A percentile compares a stretch with the other conserved stretches of the same genome.
Evolutionary conservation across 345 rosid genomes (phyloP).

Genomic region (Eucalyptus cloeziana): DNA sequence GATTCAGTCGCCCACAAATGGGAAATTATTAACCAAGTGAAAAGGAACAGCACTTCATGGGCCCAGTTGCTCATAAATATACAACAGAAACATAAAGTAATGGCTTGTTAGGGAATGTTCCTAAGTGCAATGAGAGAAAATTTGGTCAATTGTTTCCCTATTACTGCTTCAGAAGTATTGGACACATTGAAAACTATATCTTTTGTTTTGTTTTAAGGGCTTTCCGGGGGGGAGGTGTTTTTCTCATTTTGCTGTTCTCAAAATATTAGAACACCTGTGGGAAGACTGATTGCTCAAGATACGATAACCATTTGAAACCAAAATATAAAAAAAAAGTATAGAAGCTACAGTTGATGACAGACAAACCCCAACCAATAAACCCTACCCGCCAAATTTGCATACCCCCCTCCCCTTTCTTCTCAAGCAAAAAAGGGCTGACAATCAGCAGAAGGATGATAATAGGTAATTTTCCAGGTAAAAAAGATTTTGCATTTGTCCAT

Average conservation of each 20-base stretch:
- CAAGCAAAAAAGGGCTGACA: not conserved
- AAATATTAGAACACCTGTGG: not conserved
- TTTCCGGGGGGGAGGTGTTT: too few relatives aligned
- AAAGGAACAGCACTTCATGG: not conserved
- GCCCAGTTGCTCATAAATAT: not conserved
- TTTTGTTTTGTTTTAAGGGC: not conserved
- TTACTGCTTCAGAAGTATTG: not conserved
- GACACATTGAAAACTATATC: not conserved
- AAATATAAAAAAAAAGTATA: not conserved
- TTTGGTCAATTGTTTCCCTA: not conserved
- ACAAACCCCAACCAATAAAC: not conserved
- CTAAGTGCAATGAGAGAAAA: not conserved
- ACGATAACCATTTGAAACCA: not conserved
- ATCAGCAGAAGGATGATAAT: not conserved
- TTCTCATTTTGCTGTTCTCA: not conserved
- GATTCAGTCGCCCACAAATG: not conserved
- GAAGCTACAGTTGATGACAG: not conserved
- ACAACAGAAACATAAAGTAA: not conserved
- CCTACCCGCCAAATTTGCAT: not conserved
- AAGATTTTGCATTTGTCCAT: not conserved
- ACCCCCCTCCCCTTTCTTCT: not conserved
- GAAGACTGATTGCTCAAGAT: not conserved
- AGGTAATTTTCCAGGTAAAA: not conserved
- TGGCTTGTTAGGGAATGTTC: not conserved
- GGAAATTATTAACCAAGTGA: not conserved